phyloP scores from a whole-genome alignment of 2,329 filamentous ascomycete species.

The Zalaria sp. region DNA sequence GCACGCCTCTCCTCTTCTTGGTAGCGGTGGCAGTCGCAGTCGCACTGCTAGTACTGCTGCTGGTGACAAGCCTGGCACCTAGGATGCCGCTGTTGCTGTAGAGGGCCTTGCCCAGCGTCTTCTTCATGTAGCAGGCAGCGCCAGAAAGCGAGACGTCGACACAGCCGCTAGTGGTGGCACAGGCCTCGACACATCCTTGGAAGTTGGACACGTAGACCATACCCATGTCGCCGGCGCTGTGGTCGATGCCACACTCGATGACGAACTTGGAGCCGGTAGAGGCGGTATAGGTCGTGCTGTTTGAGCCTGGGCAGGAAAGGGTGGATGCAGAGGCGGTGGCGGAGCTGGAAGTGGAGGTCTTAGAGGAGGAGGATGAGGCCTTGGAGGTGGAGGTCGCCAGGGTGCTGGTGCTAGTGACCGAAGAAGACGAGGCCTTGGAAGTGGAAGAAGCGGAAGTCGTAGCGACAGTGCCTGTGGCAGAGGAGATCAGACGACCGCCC shows the following conservation, averaged over 20 bases:
- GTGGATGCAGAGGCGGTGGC: constrained; percentile 3
- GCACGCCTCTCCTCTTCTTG: no score
- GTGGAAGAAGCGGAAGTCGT: constrained; percentile 1
- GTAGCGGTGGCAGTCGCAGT: background rate
- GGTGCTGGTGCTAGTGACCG: background rate
- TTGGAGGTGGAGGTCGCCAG: constrained; percentile 2
- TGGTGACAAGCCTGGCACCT: constrained; percentile 14
- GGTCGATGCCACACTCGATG: constrained; percentile 18
- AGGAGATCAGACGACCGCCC: constrained; percentile 7
- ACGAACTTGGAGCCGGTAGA: constrained; percentile 10
- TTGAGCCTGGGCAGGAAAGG: constrained; percentile 8
- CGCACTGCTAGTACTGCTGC: constrained; percentile 1
- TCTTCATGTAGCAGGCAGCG: constrained; percentile 18
- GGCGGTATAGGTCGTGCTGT: constrained; percentile 10
- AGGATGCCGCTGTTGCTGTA: constrained; percentile 10
- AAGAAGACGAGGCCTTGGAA: constrained; percentile 1
- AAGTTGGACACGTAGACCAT: constrained; percentile 11
- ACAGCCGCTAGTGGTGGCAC: constrained; percentile 15
- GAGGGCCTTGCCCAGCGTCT: constrained; percentile 9
- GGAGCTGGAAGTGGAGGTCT: constrained; percentile 1
- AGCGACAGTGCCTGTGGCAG: constrained; percentile 1
- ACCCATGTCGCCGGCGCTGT: constrained; percentile 15
- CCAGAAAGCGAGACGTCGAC: constrained; percentile 18
- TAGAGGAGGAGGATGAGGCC: constrained; percentile 3
- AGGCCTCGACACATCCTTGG: constrained; percentile 15